phyloP scores from a whole-genome alignment of 495 filamentous ascomycete species.

The Podospora bellae-mahoneyi region DNA sequence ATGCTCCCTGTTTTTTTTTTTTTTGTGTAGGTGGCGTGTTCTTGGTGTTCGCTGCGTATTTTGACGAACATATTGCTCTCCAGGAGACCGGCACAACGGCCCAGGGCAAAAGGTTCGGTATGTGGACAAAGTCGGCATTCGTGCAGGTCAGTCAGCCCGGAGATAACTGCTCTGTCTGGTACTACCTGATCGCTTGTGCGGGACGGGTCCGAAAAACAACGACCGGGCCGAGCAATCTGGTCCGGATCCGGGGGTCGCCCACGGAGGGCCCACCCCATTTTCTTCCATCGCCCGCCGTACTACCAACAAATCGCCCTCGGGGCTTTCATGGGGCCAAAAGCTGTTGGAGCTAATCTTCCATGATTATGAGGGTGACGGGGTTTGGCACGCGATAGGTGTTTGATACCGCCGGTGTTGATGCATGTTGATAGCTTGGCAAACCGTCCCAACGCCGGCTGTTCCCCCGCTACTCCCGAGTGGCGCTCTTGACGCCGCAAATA shows the following conservation, averaged over 20 bases:
- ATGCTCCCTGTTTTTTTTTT: neutral
- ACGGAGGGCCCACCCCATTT: neutral
- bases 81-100: neutral
- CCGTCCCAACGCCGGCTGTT: slow-evolving; percentile 2
- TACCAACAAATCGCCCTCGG: neutral
- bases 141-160: too few relatives aligned
- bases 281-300: neutral
- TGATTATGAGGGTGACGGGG: neutral
- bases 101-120: neutral
- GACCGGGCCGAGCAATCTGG: slow-evolving; percentile 5
- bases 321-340: neutral
- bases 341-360: neutral
- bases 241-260: slow-evolving; percentile 1
- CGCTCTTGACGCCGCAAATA: neutral
- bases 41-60: neutral
- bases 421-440: neutral
- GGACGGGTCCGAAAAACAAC: neutral
- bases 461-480: neutral
- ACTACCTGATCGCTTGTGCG: neutral
- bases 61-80: neutral
- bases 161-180: neutral
- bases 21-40: neutral
- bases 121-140: neutral
- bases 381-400: neutral
- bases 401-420: neutral